Evolutionary conservation across 2,329 filamentous ascomycete genomes (phyloP).

Genomic region (Pseudohalonectria lignicola): DNA sequence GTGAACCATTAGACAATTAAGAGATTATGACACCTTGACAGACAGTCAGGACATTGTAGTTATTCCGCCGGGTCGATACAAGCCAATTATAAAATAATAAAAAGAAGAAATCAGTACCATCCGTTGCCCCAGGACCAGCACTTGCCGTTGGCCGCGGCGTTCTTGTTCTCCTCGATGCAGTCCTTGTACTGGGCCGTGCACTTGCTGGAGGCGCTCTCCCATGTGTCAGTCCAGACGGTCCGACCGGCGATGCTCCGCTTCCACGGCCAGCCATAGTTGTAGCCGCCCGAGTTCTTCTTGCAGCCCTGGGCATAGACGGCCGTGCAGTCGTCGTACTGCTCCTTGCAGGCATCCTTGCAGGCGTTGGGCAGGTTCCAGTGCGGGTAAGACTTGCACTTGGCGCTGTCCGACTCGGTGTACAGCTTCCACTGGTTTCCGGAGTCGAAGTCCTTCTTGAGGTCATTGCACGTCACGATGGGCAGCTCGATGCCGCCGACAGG

Average conservation of each 20-base stretch:
- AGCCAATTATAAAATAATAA: no score
- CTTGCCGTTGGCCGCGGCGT: conserved; percentile 22
- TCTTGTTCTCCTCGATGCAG: conserved; percentile 31
- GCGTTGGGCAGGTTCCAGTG: conserved; percentile 24
- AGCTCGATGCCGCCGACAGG: conserved; percentile 40
- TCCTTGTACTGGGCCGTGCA: conserved; percentile 38
- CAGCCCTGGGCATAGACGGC: conserved; percentile 38
- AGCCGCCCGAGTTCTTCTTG: conserved; percentile 17
- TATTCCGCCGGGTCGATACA: no score
- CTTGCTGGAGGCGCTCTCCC: conserved; percentile 22
- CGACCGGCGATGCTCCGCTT: conserved; percentile 5
- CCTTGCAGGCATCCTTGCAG: conserved; percentile 41
- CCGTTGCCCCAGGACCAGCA: conserved; percentile 24
- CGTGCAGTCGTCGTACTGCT: conserved; percentile 37
- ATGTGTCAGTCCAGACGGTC: conserved; percentile 14
- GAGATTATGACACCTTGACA: no score
- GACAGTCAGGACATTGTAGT: no score
- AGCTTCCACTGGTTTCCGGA: conserved; percentile 36
- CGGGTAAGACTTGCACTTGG: conserved; percentile 31
- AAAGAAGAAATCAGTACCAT: no score
- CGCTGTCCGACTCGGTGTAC: conserved; percentile 31
- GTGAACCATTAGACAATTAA: no score
- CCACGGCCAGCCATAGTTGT: conserved; percentile 5
- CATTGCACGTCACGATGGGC: conserved; percentile 44
- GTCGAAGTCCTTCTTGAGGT: conserved; percentile 28